Evolutionary conservation across 2,329 filamentous ascomycete species (phyloP).

Genomic region (Cladophialophora psammophila): DNA sequence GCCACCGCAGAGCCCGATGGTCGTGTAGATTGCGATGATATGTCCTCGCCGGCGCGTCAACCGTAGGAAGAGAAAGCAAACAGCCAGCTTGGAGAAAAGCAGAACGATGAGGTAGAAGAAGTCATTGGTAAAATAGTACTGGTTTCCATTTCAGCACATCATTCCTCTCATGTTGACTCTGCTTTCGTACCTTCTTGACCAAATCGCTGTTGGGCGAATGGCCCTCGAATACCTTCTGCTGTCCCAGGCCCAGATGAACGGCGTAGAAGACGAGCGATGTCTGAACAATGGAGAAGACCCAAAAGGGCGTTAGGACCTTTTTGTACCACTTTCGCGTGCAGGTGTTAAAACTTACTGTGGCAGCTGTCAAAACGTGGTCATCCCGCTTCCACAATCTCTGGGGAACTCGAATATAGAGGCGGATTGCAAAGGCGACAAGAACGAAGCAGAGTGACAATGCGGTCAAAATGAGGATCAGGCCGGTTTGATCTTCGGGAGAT

Average conservation of each 20-base stretch:
- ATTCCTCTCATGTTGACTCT: background rate
- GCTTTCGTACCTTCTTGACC: slow-evolving; percentile 48
- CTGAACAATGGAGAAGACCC: slow-evolving; percentile 48
- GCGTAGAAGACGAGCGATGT: slow-evolving; percentile 49
- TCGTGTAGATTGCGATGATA: slow-evolving; percentile 46
- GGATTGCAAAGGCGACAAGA: slow-evolving; percentile 50
- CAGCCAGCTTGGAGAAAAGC: slow-evolving; percentile 54
- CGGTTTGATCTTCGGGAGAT: slow-evolving; percentile 50
- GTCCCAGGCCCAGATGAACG: slow-evolving; percentile 52
- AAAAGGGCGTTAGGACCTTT: slow-evolving; percentile 34
- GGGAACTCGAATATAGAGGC: slow-evolving; percentile 50
- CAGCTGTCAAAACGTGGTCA: slow-evolving; percentile 47
- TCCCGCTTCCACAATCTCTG: slow-evolving; percentile 44
- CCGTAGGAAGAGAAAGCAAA: slow-evolving; percentile 54
- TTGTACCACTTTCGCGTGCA: background rate
- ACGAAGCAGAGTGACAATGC: slow-evolving; percentile 49
- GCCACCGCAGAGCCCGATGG: slow-evolving; percentile 48
- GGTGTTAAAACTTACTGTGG: slow-evolving; percentile 42
- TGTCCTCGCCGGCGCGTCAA: slow-evolving; percentile 55
- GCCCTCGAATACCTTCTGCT: slow-evolving; percentile 42
- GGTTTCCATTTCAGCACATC: slow-evolving; percentile 38
- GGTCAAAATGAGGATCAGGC: slow-evolving; percentile 51
- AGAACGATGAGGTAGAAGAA: slow-evolving; percentile 53
- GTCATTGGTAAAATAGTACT: slow-evolving; percentile 48
- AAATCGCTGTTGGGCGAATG: slow-evolving; percentile 27